phyloP scores from a whole-genome alignment of 1,284 basidiomycete genomes.

The Sanghuangporus weigelae region DNA sequence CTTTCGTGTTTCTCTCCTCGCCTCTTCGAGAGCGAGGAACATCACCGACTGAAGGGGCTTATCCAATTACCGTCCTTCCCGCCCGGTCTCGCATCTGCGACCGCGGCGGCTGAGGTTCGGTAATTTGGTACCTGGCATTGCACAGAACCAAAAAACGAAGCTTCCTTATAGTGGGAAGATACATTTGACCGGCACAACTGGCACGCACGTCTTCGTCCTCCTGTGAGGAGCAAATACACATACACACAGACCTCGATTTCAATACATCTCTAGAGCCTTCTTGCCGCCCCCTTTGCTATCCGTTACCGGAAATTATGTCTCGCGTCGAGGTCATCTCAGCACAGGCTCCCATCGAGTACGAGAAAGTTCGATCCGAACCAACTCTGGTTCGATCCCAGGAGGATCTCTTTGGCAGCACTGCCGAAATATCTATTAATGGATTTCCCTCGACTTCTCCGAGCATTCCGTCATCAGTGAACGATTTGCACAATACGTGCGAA shows the following conservation, averaged over 20 bases:
- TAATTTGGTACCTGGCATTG: constrained; percentile 25
- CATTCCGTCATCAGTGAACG: not conserved
- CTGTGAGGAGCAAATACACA: constrained; percentile 6
- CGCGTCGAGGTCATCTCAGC: constrained; percentile 52
- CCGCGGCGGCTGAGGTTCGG: constrained; percentile 72
- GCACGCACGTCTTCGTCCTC: constrained; percentile 17
- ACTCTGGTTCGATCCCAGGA: constrained; percentile 14
- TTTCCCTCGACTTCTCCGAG: constrained; percentile 18
- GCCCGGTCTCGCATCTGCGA: constrained; percentile 52
- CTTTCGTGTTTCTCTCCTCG: constrained; percentile 42
- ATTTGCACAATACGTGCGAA: constrained; percentile 22
- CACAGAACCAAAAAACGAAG: not conserved
- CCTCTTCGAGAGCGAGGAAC: constrained; percentile 64
- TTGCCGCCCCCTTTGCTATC: constrained; percentile 18
- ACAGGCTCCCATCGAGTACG: constrained; percentile 43
- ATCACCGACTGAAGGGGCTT: constrained; percentile 49
- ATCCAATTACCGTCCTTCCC: constrained; percentile 55
- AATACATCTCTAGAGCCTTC: not conserved
- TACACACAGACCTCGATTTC: constrained; percentile 10
- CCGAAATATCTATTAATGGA: constrained; percentile 4
- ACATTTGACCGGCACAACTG: constrained; percentile 17
- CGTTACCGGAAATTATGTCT: constrained; percentile 42
- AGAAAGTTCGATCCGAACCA: constrained; percentile 25
- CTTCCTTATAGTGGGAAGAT: constrained; percentile 4
- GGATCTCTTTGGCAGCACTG: constrained; percentile 12